Percentiles rank a stretch among this genome's conserved stretches.
These are phyloP conservation scores for Besnoitia besnoiti DNA, from an alignment of 169 alveolate species.

Conservation along the genomic window DNA sequence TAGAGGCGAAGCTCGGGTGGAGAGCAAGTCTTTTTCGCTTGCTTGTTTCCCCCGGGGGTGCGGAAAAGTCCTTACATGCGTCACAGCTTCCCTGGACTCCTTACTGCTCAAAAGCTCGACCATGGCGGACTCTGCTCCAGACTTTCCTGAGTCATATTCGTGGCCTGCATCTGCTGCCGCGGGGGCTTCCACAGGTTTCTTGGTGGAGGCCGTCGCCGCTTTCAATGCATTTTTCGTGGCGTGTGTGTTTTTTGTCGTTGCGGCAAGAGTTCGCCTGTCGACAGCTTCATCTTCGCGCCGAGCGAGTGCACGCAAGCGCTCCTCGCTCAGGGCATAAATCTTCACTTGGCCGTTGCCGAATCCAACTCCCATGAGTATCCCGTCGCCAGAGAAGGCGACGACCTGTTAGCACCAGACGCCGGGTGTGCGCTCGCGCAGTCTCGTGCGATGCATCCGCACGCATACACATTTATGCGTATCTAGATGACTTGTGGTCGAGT, in stretches of 20 bases:
- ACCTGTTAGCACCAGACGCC: too few relatives aligned
- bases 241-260: too few relatives aligned
- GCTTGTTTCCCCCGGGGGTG: too few relatives aligned
- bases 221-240: background rate
- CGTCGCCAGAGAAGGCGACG: background rate
- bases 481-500: too few relatives aligned
- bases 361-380: slow-evolving; percentile 44
- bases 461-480: too few relatives aligned
- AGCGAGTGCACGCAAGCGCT: background rate
- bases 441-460: too few relatives aligned
- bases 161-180: background rate
- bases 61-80: slow-evolving; percentile 52
- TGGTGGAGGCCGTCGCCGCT: background rate
- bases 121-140: background rate
- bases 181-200: background rate
- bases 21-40: too few relatives aligned
- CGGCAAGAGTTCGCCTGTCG: background rate
- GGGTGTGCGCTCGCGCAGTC: too few relatives aligned
- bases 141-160: background rate
- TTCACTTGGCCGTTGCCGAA: slow-evolving; percentile 60
- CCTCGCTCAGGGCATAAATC: slow-evolving; percentile 11
- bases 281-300: background rate
- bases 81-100: slow-evolving; percentile 62
- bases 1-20: too few relatives aligned
- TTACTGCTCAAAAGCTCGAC: slow-evolving; percentile 51